These are phyloP conservation scores for Umbilicus rupestris DNA, from an alignment of 164 flowering plant genomes.

Conservation along the genomic window DNA sequence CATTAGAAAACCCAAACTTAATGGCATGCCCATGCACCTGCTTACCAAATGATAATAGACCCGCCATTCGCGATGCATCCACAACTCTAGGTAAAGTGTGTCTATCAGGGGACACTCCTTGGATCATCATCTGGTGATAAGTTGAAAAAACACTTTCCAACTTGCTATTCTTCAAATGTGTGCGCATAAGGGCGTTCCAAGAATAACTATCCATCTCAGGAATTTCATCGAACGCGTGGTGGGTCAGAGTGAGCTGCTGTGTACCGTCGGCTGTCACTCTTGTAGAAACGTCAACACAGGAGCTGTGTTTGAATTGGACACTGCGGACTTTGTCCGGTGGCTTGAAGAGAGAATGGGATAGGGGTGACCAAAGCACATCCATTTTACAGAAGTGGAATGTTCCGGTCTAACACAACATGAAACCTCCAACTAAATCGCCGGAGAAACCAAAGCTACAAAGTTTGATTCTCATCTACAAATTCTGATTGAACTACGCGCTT, in stretches of 20 bases:
- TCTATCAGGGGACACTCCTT: slow-evolving; percentile 42
- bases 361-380: slow-evolving; percentile 1
- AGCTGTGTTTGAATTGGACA: background rate
- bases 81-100: slow-evolving; percentile 57
- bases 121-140: slow-evolving; percentile 44
- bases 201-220: slow-evolving; percentile 32
- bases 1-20: slow-evolving; percentile 36
- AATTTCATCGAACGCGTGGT: slow-evolving; percentile 37
- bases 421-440: background rate
- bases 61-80: slow-evolving; percentile 30
- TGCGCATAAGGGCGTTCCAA: slow-evolving; percentile 51
- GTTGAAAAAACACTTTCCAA: slow-evolving; percentile 17
- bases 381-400: background rate
- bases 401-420: background rate
- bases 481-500: background rate
- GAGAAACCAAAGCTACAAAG: background rate
- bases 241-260: slow-evolving; percentile 10
- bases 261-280: background rate
- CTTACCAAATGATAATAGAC: slow-evolving; percentile 27
- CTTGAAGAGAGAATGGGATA: background rate
- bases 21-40: slow-evolving; percentile 54
- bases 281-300: background rate
- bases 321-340: background rate
- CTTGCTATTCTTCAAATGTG: slow-evolving; percentile 29
- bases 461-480: background rate